phyloP scores from a whole-genome alignment of 2,329 filamentous ascomycete species.

The Aspergillus uvarum region DNA sequence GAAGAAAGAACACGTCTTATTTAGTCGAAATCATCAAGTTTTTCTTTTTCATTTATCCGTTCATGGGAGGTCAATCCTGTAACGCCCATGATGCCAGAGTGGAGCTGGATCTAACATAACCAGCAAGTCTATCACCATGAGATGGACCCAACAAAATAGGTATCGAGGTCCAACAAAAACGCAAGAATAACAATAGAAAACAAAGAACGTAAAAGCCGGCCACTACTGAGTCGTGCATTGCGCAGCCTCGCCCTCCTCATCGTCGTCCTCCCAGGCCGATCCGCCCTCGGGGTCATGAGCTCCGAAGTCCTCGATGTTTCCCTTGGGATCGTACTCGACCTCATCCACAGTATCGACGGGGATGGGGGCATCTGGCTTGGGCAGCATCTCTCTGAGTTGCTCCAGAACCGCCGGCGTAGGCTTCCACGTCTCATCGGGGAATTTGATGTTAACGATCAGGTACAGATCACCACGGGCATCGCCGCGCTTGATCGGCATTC shows the following conservation, averaged over 20 bases:
- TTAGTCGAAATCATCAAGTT: neutral
- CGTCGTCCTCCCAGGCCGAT: slow-evolving; percentile 51
- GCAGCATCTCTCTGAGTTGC: slow-evolving; percentile 72
- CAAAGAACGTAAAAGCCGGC: slow-evolving; percentile 1
- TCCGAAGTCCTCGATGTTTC: slow-evolving; percentile 71
- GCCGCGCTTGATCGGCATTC: slow-evolving; percentile 88
- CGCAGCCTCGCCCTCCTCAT: slow-evolving; percentile 46
- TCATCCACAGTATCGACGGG: slow-evolving; percentile 77
- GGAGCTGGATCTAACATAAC: slow-evolving; percentile 16
- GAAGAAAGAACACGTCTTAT: neutral
- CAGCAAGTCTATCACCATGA: slow-evolving; percentile 21
- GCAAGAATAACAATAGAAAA: slow-evolving; percentile 7
- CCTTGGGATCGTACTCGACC: slow-evolving; percentile 80
- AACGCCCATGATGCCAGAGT: slow-evolving; percentile 34
- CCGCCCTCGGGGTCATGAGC: slow-evolving; percentile 44
- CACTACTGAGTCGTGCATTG: slow-evolving; percentile 52
- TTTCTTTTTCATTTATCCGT: slow-evolving; percentile 6
- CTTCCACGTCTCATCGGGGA: slow-evolving; percentile 85
- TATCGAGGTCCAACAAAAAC: slow-evolving; percentile 10
- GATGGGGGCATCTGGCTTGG: slow-evolving; percentile 60
- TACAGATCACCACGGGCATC: slow-evolving; percentile 86
- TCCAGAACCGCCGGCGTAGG: slow-evolving; percentile 68
- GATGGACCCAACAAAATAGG: slow-evolving; percentile 11
- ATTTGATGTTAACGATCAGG: slow-evolving; percentile 79
- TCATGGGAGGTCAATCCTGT: slow-evolving; percentile 9